phyloP scores from a whole-genome alignment of 31 red algal species.

The Bonnemaisonia californica region DNA sequence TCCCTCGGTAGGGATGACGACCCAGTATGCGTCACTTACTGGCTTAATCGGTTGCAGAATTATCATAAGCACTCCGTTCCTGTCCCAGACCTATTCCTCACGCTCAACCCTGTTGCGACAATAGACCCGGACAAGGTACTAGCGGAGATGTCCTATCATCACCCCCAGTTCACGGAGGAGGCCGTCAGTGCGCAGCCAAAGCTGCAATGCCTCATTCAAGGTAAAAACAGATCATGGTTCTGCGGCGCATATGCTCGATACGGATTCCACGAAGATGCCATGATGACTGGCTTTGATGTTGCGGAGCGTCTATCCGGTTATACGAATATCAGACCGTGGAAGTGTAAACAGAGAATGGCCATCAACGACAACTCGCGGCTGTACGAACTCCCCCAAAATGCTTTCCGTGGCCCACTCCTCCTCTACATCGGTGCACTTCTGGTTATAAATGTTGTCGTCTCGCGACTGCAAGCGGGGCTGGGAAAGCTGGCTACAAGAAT shows the following conservation, averaged over 20 bases:
- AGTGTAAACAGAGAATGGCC: conserved; percentile 43
- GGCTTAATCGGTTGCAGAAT: conserved; percentile 90
- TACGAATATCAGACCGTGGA: conserved; percentile 47
- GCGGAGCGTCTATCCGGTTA: conserved; percentile 72
- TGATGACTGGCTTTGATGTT: conserved; percentile 79
- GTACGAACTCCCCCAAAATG: conserved; percentile 49
- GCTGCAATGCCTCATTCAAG: conserved; percentile 65
- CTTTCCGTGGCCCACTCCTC: conserved; percentile 33
- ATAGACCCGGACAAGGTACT: conserved; percentile 64
- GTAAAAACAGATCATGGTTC: conserved; percentile 78
- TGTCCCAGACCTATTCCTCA: conserved; percentile 85
- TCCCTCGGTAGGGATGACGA: conserved; percentile 41
- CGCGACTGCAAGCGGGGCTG: conserved; percentile 55
- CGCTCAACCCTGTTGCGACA: conserved; percentile 83
- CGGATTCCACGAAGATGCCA: conserved; percentile 97
- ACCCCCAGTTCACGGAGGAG: conserved; percentile 85
- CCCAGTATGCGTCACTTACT: conserved; percentile 91
- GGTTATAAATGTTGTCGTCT: conserved; percentile 55
- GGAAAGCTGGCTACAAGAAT: conserved; percentile 54
- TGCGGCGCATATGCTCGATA: conserved; percentile 88
- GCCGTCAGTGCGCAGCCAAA: conserved; percentile 57
- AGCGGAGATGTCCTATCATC: conserved; percentile 55
- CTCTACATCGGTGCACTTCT: conserved; percentile 43
- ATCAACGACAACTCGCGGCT: conserved; percentile 66
- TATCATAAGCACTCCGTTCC: conserved; percentile 58